A percentile compares a stretch with the other conserved stretches of the same genome.
Conservation (phyloP, 805 yeast genomes). For the Millerozyma miso region DNA sequence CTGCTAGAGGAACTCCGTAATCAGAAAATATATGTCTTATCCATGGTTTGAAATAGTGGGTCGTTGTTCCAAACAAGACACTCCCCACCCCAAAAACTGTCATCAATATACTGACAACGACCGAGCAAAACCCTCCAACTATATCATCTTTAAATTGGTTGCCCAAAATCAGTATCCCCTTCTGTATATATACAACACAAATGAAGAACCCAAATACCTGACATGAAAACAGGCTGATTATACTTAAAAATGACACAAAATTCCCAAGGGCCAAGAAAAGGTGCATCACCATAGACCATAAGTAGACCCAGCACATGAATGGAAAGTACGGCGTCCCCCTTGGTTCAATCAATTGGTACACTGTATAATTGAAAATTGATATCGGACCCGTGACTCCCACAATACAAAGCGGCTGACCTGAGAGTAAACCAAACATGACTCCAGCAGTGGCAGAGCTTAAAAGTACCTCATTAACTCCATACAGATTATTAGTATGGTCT, state of each 20-base stretch:
- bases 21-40: conserved; percentile 73
- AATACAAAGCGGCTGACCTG: conserved; percentile 90
- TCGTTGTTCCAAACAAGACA: conserved; percentile 52
- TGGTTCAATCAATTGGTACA: conserved; percentile 64
- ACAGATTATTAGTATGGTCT: conserved; percentile 79
- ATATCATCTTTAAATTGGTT: conserved; percentile 53
- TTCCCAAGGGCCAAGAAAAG: conserved; percentile 66
- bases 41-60: conserved; percentile 57
- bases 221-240: conserved; percentile 79
- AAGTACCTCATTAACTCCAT: conserved; percentile 89
- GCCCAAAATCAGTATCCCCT: conserved; percentile 78
- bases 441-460: conserved; percentile 86
- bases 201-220: conserved; percentile 92
- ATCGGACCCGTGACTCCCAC: conserved; percentile 98
- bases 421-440: conserved; percentile 74
- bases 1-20: conserved; percentile 79
- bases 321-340: conserved; percentile 63
- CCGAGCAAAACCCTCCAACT: conserved; percentile 63
- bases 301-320: conserved; percentile 92
- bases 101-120: conserved; percentile 72
- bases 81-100: conserved; percentile 68
- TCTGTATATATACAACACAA: conserved; percentile 80
- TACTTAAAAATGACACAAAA: conserved; percentile 59
- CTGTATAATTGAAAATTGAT: conserved; percentile 86
- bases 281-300: conserved; percentile 88